Evolutionary conservation across 2,329 filamentous ascomycete genomes (phyloP).

Genomic region (Monilinia fructigena): DNA sequence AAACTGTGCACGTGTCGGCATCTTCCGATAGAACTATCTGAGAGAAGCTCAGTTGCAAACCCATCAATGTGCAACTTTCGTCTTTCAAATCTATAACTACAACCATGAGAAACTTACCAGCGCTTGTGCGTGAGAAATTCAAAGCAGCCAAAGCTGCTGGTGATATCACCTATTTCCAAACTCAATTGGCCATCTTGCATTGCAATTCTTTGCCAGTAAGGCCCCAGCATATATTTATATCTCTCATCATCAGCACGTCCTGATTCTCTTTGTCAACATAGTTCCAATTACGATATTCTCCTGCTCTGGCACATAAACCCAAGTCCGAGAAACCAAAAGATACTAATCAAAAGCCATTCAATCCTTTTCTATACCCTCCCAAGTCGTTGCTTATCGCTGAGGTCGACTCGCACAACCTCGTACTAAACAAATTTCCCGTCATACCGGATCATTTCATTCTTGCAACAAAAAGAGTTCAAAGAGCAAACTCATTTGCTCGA

Average conservation of each 20-base stretch:
- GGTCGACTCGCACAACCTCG: conserved; percentile 58
- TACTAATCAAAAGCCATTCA: conserved; percentile 45
- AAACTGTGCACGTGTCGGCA: too few species aligned
- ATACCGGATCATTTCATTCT: conserved; percentile 72
- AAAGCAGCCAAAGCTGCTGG: conserved; percentile 34
- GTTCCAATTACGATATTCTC: conserved; percentile 74
- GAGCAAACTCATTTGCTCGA: conserved; percentile 65
- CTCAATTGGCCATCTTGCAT: conserved; percentile 36
- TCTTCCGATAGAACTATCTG: background rate
- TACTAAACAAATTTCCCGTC: conserved; percentile 74
- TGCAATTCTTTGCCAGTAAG: conserved; percentile 36
- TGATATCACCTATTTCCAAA: conserved; percentile 37
- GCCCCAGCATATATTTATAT: background rate
- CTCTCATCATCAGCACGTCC: background rate
- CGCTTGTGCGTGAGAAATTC: conserved; percentile 36
- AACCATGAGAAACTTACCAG: conserved; percentile 30
- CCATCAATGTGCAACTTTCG: background rate
- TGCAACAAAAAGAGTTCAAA: conserved; percentile 61
- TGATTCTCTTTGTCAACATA: conserved; percentile 38
- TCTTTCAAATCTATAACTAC: background rate
- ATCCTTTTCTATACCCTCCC: conserved; percentile 65
- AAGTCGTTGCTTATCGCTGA: conserved; percentile 54
- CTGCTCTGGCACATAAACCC: conserved; percentile 66
- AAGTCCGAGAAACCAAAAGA: conserved; percentile 42
- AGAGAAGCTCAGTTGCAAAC: background rate